Evolutionary conservation across 768 basidiomycete genomes (phyloP).

Genomic region (Cystoderma amianthinum): DNA sequence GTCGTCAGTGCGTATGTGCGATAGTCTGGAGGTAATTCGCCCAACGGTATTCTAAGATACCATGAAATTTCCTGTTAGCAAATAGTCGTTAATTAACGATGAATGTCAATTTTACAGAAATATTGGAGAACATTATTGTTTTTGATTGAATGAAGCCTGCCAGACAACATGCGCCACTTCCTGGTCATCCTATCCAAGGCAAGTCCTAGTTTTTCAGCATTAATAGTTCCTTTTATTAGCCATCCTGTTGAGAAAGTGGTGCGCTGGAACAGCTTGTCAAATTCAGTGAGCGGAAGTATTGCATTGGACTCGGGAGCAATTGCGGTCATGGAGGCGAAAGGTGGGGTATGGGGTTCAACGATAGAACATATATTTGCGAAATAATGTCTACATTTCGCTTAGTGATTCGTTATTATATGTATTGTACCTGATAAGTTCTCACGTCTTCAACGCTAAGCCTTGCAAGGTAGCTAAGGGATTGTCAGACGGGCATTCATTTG

Average conservation of each 20-base stretch:
- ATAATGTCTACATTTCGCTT: neutral
- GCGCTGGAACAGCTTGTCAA: conserved; percentile 22
- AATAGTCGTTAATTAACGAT: too few species aligned
- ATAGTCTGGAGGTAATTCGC: conserved; percentile 20
- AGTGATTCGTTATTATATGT: too few species aligned
- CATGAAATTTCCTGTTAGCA: neutral
- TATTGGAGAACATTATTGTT: too few species aligned
- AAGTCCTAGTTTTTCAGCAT: conserved; percentile 18
- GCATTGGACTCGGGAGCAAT: conserved; percentile 8
- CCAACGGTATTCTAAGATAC: neutral
- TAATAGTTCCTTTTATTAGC: conserved; percentile 32
- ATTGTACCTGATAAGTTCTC: too few species aligned
- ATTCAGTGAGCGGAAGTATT: conserved; percentile 25
- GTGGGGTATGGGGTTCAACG: neutral
- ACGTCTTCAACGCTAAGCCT: too few species aligned
- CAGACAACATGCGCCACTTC: conserved; percentile 21
- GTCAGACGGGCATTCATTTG: too few species aligned
- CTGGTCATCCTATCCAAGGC: conserved; percentile 22
- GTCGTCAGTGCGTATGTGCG: conserved; percentile 27
- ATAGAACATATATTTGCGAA: neutral
- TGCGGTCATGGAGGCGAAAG: conserved; percentile 1
- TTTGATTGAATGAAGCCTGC: conserved; percentile 15
- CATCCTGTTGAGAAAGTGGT: conserved; percentile 34
- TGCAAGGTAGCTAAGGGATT: too few species aligned
- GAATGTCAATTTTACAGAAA: too few species aligned